phyloP scores from a whole-genome alignment of 2,329 filamentous ascomycete genomes.

The Xylariaceae sp. region DNA sequence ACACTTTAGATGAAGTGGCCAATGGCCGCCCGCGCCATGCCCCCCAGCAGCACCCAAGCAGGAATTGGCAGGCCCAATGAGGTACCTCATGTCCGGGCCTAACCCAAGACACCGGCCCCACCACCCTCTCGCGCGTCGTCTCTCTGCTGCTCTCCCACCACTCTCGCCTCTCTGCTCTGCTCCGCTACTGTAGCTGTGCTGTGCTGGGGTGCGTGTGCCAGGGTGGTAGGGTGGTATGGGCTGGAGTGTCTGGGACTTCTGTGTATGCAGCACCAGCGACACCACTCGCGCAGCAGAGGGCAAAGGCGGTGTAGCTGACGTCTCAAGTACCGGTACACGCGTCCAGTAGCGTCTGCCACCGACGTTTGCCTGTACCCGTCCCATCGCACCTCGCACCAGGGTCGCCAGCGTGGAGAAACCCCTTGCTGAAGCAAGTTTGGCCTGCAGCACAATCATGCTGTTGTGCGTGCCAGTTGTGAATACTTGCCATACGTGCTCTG shows the following conservation, averaged over 20 bases:
- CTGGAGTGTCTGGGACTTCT: constrained; percentile 9
- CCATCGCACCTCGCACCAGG: neutral
- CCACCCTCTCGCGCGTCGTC: too few relatives aligned
- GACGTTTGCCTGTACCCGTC: neutral
- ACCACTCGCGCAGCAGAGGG: constrained; percentile 7
- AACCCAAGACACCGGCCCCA: constrained; percentile 34
- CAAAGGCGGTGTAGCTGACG: constrained; percentile 33
- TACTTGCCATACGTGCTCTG: constrained; percentile 1
- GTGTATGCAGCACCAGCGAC: too few relatives aligned
- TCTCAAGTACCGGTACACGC: constrained; percentile 24
- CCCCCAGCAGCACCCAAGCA: constrained; percentile 37
- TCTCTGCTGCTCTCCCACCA: too few relatives aligned
- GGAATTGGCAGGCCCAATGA: constrained; percentile 49
- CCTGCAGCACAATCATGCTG: constrained; percentile 16
- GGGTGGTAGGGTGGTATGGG: constrained; percentile 18
- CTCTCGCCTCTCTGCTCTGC: too few relatives aligned
- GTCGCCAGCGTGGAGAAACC: constrained; percentile 15
- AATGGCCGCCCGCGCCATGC: constrained; percentile 38
- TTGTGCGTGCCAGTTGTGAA: too few relatives aligned
- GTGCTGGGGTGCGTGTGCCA: too few relatives aligned
- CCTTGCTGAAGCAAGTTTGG: constrained; percentile 21
- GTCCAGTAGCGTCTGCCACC: too few relatives aligned
- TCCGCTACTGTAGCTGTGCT: too few relatives aligned
- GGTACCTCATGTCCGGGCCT: constrained; percentile 47
- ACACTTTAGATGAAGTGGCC: constrained; percentile 52